Evolutionary conservation across 140 eudicot species (phyloP).

Genomic region (Bidens hawaiensis): DNA sequence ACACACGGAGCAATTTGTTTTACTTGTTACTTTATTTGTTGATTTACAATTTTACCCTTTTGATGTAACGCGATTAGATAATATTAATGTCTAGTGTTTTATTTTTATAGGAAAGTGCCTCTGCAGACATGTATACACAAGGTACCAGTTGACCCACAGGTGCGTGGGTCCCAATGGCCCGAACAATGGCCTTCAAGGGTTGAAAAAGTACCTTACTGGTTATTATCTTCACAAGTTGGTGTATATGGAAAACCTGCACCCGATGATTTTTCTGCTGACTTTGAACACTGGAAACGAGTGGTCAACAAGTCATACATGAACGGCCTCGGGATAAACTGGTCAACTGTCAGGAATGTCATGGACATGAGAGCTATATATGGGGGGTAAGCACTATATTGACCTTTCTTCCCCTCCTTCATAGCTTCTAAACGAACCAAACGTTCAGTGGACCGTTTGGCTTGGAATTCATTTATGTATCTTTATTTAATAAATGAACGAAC

Average conservation of each 20-base stretch:
- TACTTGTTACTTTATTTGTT: not conserved
- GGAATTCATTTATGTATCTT: too few species aligned
- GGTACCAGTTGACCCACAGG: constrained; percentile 51
- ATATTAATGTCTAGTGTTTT: not conserved
- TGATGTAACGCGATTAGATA: not conserved
- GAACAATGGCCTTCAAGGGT: constrained; percentile 82
- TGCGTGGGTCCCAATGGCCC: constrained; percentile 88
- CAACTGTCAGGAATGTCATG: constrained; percentile 89
- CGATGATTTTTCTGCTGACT: constrained; percentile 76
- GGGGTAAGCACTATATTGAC: constrained; percentile 53
- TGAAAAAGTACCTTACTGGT: constrained; percentile 81
- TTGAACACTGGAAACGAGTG: constrained; percentile 87
- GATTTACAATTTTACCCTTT: not conserved
- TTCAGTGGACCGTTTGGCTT: too few species aligned
- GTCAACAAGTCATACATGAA: constrained; percentile 65
- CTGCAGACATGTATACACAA: constrained; percentile 89
- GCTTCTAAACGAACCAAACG: too few species aligned
- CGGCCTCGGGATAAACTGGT: constrained; percentile 88
- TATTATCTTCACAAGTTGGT: constrained; percentile 71
- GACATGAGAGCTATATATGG: constrained; percentile 97
- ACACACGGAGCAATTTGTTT: not conserved
- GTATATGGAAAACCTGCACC: constrained; percentile 97
- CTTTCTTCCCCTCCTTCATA: not conserved
- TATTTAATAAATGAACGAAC: too few species aligned
- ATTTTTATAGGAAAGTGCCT: constrained; percentile 70